phyloP scores from a whole-genome alignment of 208 protist genomes.

The Trypanosoma platydactyli region DNA sequence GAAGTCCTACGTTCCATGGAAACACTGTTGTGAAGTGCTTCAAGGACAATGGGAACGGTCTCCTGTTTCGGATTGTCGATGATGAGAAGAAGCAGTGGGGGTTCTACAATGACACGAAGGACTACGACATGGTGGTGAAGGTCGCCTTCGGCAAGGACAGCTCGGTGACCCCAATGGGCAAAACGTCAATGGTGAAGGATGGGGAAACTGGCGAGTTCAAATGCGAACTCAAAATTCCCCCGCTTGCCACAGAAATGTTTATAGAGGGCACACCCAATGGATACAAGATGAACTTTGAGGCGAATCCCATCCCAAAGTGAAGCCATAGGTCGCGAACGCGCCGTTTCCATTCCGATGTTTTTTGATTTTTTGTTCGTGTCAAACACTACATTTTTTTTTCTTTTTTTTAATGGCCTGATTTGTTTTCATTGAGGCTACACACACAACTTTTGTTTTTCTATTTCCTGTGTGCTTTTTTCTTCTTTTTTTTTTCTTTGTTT shows the following conservation, averaged over 20 bases:
- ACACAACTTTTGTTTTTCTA: conserved; percentile 27
- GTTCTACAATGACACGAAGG: conserved; percentile 85
- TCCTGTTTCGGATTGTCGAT: conserved; percentile 83
- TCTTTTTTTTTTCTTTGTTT: conserved; percentile 16
- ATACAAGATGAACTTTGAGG: conserved; percentile 83
- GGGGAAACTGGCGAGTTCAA: conserved; percentile 55
- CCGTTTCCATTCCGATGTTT: no score
- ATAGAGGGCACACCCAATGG: conserved; percentile 74
- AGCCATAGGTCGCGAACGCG: not conserved
- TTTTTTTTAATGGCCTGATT: conserved; percentile 25
- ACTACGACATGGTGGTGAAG: conserved; percentile 77
- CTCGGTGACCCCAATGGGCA: conserved; percentile 55
- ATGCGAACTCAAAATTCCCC: conserved; percentile 59
- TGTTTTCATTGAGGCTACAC: no score
- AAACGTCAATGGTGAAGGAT: conserved; percentile 53
- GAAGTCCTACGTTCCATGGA: conserved; percentile 51
- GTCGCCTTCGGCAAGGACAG: conserved; percentile 77
- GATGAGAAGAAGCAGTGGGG: conserved; percentile 74
- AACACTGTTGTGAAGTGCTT: conserved; percentile 73
- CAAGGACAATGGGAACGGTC: conserved; percentile 79
- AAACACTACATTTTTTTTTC: conserved; percentile 18
- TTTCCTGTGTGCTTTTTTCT: conserved; percentile 9
- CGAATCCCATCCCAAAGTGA: conserved; percentile 12
- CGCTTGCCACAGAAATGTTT: conserved; percentile 67
- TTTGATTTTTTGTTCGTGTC: no score